Base-by-base conservation (phyloP, 108 stramenopile species). In the Skeletonema grethae region DNA sequence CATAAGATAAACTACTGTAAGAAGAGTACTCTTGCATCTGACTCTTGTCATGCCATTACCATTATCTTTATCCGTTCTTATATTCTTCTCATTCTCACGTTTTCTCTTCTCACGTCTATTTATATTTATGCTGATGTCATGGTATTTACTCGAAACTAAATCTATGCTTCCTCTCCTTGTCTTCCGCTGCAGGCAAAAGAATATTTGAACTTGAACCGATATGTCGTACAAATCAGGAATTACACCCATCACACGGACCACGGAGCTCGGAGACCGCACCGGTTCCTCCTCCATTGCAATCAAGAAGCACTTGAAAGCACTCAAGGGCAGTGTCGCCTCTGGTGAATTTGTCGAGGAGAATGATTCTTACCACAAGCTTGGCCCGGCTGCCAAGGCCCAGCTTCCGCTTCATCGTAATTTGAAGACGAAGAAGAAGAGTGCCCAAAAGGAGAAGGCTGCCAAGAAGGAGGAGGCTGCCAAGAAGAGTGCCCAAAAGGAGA, bases 161-260 rank as follows among this genome's bases (percentile, higher is more conserved):
- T 28, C 32, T 34, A 7, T 34, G 32, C 0, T 34, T 34, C 2
- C 7, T 34, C 32, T 3, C 25, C 25, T 28, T 28, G 32, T 34
- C 32, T 1, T 34, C 32, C 32, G 0, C 4, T 34, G 32, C 32
- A 34, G 32, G 4, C 7, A 34, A 34, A 3, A 34, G 3, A 34
- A 3, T 7, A 7, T 28, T 34, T 7, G n/a, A n/a, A 34, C 0
- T 34, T 34, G 32, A 34, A 34, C 2, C 1, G 32, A 34, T 4
- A 88, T 88, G 87, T 83, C 86, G 20, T 88, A 88, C 84, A 85
- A 88, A 61, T 84, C 77, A 74, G 84, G 80, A 64, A 85, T 84
- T 46, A 63, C 77, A 32, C 79, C 84, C 69, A 81, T 84, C 75
- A 63, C 77, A 32, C 79, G 79, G 64, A 81, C 81, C 75, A 73